Conservation (phyloP, 2,329 filamentous ascomycete genomes). For the Fusarium drepaniforme region DNA sequence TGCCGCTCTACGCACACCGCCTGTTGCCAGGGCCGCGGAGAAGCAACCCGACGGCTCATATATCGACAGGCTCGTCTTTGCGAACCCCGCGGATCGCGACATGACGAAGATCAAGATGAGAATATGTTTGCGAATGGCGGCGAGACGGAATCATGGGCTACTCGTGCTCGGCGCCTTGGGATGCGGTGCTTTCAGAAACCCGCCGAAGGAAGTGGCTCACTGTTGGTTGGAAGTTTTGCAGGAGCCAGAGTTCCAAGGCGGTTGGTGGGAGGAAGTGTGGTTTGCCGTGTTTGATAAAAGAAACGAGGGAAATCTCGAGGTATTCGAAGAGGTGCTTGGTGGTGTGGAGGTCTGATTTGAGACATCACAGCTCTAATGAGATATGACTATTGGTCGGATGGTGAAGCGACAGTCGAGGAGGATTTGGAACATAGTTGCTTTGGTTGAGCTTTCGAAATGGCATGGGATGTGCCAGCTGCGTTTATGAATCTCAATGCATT, state of each 20-base stretch:
- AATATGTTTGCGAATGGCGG: constrained; percentile 70
- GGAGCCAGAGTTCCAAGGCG: constrained; percentile 71
- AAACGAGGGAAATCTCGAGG: constrained; percentile 62
- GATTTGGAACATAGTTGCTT: background rate
- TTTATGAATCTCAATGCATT: background rate
- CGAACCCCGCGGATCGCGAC: constrained; percentile 57
- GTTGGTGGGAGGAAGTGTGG: constrained; percentile 73
- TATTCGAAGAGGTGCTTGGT: constrained; percentile 60
- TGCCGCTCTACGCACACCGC: constrained; percentile 64
- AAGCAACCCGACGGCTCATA: constrained; percentile 29
- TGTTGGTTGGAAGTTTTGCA: constrained; percentile 72
- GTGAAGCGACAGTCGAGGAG: background rate
- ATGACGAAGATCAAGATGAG: constrained; percentile 74
- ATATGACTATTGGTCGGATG: background rate
- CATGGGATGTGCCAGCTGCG: background rate
- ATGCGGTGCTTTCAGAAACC: constrained; percentile 76
- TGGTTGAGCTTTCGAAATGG: background rate
- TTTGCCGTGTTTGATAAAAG: constrained; percentile 71
- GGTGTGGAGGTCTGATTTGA: constrained; percentile 46
- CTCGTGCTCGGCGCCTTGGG: constrained; percentile 77
- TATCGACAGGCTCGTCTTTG: constrained; percentile 54
- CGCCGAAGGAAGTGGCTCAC: constrained; percentile 68
- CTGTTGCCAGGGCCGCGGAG: constrained; percentile 30
- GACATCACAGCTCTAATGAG: background rate
- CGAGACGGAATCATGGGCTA: constrained; percentile 64